These are phyloP conservation scores for Gossypium arboreum DNA, from an alignment of 345 rosid species.

Conservation along the genomic window DNA sequence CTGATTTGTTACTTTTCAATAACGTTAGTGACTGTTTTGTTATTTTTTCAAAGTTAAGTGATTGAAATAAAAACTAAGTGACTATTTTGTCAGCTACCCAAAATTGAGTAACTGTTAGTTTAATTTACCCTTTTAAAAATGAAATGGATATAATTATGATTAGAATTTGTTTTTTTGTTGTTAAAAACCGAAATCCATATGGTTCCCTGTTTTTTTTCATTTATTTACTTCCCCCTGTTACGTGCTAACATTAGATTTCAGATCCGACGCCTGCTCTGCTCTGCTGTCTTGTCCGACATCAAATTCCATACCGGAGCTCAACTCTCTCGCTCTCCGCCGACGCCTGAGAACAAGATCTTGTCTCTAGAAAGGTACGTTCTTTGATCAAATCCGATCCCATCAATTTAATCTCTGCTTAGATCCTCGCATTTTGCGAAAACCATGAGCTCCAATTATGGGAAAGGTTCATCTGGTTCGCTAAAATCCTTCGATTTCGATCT, in stretches of 20 bases:
- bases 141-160: too few species aligned
- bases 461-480: slow-evolving; percentile 51
- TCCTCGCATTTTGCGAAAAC: not conserved
- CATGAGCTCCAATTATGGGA: slow-evolving; percentile 46
- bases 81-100: too few species aligned
- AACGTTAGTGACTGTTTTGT: too few species aligned
- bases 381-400: slow-evolving; percentile 5
- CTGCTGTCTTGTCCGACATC: not conserved
- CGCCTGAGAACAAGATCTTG: not conserved
- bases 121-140: too few species aligned
- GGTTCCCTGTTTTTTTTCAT: not conserved
- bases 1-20: too few species aligned
- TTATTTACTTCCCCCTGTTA: not conserved
- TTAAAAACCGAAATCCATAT: too few species aligned
- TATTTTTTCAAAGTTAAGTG: too few species aligned
- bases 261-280: not conserved
- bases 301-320: not conserved
- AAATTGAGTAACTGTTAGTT: too few species aligned
- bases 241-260: slow-evolving; percentile 1
- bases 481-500: slow-evolving; percentile 65
- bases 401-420: not conserved
- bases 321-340: not conserved
- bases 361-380: slow-evolving; percentile 19
- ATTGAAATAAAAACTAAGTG: too few species aligned
- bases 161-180: too few species aligned